Base-by-base conservation (phyloP, 441 rosid species). In the Brassica hybrid region DNA sequence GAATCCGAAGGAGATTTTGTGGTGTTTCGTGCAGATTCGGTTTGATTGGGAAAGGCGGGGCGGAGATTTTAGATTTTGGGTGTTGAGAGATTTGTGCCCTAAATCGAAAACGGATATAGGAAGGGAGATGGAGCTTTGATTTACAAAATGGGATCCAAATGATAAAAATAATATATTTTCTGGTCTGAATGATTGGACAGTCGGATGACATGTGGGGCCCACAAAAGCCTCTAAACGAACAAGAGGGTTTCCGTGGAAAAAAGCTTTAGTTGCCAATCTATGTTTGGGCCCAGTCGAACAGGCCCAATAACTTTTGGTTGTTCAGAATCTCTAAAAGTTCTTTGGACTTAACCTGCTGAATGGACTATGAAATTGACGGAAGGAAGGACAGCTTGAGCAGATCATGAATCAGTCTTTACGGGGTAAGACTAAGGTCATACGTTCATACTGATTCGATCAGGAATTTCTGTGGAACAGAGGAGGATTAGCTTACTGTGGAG, bases 351-450 rank as follows among this genome's bases (percentile, higher is more conserved):
- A 27, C 32, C 32, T 27, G 92, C 94, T 2, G 94, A 88, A 75
- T 86, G 94, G 92, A 88, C 92, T 34, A 85, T 87, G 88, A 85
- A 86, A 78, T 90, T 27, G 90, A 88, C 89, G 85, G 80, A 85
- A 86, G 80, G 85, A 43, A 70, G 92, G 92, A 66, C 85, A 87
- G 81, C 69, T 88, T 72, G 92, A 90, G 23, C 85, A 87, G 73
- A 79, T 90, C 58, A 85, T 88, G 4, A 88, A 87, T 27, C 30
- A 27, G 5, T 27, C 77, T 7, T 85, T 87, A 23, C 81, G 6
- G 0, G 88, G 87, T 48, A 82, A 83, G 27, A 79, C 85, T 21
- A 21, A 2, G 23, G 23, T 21, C 23, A 21, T 21, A 21, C 23
- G 2, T 21, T 21, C 58, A 79, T 71, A 43, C 85, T 89, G 0